phyloP scores from a whole-genome alignment of 2,329 filamentous ascomycete species.

The Didymella arachidicola region DNA sequence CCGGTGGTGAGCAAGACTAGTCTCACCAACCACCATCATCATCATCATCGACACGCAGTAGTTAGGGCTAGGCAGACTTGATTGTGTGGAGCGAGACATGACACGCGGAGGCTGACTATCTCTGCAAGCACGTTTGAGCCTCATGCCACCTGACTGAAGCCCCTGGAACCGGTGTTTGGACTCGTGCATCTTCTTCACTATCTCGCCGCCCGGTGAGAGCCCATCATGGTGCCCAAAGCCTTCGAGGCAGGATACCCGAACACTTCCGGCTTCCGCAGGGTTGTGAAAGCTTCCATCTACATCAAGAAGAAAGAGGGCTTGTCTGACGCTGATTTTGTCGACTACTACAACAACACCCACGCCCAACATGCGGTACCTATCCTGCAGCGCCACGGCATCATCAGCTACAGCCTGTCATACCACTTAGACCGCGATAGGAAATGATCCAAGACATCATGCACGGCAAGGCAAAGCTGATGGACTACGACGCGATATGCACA shows the following conservation, averaged over 20 bases:
- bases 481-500: conserved; percentile 59
- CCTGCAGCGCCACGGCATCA: conserved; percentile 54
- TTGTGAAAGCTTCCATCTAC: conserved; percentile 56
- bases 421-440: conserved; percentile 54
- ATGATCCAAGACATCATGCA: conserved; percentile 56
- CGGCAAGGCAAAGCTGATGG: conserved; percentile 53
- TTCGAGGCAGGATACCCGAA: conserved; percentile 57
- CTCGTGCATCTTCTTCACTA: background rate
- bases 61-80: background rate
- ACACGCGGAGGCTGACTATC: background rate
- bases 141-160: background rate
- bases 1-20: conserved; percentile 9
- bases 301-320: conserved; percentile 58
- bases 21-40: conserved; percentile 2
- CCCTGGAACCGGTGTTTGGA: background rate
- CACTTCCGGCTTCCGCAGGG: conserved; percentile 53
- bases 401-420: conserved; percentile 58
- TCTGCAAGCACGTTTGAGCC: background rate
- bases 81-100: background rate
- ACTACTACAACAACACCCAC: conserved; percentile 57
- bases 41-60: conserved; percentile 7
- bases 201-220: background rate
- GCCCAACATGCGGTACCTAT: conserved; percentile 56
- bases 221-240: conserved; percentile 54
- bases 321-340: conserved; percentile 55